Conservation (phyloP, 306 rosid species). For the Trifolium repens region DNA sequence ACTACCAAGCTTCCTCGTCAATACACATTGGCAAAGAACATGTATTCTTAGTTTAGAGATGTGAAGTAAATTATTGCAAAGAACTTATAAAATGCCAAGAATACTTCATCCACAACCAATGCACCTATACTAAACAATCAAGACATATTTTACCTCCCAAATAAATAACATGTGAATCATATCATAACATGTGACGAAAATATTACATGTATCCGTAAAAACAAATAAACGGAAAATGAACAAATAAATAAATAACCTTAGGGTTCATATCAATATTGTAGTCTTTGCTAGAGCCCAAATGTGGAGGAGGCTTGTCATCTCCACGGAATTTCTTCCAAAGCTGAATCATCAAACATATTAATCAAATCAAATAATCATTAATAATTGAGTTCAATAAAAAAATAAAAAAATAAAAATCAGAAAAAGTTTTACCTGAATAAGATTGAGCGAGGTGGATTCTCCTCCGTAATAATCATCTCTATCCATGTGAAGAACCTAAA, state of each 20-base stretch:
- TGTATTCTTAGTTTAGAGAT: too few relatives aligned
- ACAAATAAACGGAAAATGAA: not conserved
- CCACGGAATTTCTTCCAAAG: conserved; percentile 97
- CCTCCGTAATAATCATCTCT: conserved; percentile 96
- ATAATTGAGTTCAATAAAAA: not conserved
- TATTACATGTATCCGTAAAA: not conserved
- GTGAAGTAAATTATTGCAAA: too few relatives aligned
- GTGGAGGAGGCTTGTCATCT: conserved; percentile 78
- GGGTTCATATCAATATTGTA: conserved; percentile 97
- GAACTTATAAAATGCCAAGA: too few relatives aligned
- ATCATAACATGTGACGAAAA: not conserved
- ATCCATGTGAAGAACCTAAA: conserved; percentile 95
- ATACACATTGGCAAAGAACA: too few relatives aligned
- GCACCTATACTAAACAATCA: too few relatives aligned
- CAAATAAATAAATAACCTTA: conserved; percentile 57
- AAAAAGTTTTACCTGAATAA: conserved; percentile 59
- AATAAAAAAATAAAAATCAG: not conserved
- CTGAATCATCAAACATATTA: conserved; percentile 46
- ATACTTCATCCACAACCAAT: too few relatives aligned
- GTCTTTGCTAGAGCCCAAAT: conserved; percentile 94
- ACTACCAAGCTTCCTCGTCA: too few relatives aligned
- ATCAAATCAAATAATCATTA: conserved; percentile 2
- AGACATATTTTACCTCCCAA: too few relatives aligned
- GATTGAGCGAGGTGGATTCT: conserved; percentile 92
- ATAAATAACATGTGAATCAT: too few relatives aligned